These are phyloP conservation scores for Fusarium zealandicum DNA, from an alignment of 2,329 filamentous ascomycete genomes.

Conservation along the genomic window DNA sequence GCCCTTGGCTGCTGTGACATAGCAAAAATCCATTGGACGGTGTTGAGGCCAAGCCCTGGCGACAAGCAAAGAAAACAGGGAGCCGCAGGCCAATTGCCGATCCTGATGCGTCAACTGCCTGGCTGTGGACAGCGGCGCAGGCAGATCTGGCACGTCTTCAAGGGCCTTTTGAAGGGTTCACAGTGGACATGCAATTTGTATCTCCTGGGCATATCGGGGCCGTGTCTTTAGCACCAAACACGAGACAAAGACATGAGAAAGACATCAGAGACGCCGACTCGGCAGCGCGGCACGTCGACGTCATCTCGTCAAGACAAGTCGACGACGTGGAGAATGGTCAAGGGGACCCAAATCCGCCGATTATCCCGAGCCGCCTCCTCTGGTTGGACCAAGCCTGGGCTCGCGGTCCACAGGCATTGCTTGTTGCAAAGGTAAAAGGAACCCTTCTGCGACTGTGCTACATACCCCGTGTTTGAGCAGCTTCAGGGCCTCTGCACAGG, in stretches of 20 bases:
- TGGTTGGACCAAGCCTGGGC: constrained; percentile 25
- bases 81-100: constrained; percentile 19
- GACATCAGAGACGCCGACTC: constrained; percentile 26
- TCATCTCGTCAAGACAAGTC: constrained; percentile 31
- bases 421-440: neutral
- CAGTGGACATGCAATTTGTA: neutral
- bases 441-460: constrained; percentile 18
- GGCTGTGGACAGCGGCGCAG: too few relatives aligned
- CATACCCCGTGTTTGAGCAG: constrained; percentile 4
- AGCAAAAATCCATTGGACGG: constrained; percentile 17
- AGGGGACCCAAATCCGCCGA: constrained; percentile 35
- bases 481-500: neutral
- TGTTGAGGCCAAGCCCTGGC: constrained; percentile 17
- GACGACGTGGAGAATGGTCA: constrained; percentile 32
- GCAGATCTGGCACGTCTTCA: neutral
- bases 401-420: constrained; percentile 3
- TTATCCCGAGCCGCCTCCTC: constrained; percentile 34
- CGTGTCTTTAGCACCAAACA: constrained; percentile 26
- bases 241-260: constrained; percentile 21
- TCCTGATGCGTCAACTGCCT: constrained; percentile 21
- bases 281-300: constrained; percentile 41
- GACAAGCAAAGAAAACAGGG: constrained; percentile 23
- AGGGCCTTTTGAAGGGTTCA: constrained; percentile 14
- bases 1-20: constrained; percentile 20
- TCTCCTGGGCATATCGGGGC: neutral